Evolutionary conservation across 768 basidiomycete species (phyloP).

Genomic region (Trametes cingulata): DNA sequence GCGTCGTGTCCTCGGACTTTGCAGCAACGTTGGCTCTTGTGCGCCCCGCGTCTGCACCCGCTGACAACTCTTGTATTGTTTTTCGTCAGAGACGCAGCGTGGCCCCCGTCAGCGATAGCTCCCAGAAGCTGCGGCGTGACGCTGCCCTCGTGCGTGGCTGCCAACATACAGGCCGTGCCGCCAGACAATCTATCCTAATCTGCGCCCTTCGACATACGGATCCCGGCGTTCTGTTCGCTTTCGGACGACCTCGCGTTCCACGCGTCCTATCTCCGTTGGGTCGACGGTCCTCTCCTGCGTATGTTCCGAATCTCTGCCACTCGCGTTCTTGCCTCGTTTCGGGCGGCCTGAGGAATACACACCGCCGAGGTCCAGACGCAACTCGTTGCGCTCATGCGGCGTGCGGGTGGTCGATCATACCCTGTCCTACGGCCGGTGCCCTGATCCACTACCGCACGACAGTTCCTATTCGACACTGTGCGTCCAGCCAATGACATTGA

Average conservation of each 20-base stretch:
- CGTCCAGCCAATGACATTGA: not conserved
- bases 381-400: not conserved
- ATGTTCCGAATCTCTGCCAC: not conserved
- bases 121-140: not conserved
- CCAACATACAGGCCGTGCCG: constrained; percentile 4
- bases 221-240: constrained; percentile 5
- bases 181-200: constrained; percentile 13
- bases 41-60: not conserved
- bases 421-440: not conserved
- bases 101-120: not conserved
- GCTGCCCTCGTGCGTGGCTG: not conserved
- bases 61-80: not conserved
- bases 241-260: not conserved
- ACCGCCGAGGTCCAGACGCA: not conserved
- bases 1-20: not conserved
- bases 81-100: not conserved
- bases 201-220: not conserved
- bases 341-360: not conserved
- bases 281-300: not conserved
- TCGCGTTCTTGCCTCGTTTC: not conserved
- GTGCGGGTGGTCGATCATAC: not conserved
- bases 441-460: not conserved
- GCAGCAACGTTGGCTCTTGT: not conserved
- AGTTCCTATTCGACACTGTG: not conserved
- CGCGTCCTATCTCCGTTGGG: constrained; percentile 9